Base-by-base conservation (phyloP, 306 rosid genomes). In the Fragaria vesca region DNA sequence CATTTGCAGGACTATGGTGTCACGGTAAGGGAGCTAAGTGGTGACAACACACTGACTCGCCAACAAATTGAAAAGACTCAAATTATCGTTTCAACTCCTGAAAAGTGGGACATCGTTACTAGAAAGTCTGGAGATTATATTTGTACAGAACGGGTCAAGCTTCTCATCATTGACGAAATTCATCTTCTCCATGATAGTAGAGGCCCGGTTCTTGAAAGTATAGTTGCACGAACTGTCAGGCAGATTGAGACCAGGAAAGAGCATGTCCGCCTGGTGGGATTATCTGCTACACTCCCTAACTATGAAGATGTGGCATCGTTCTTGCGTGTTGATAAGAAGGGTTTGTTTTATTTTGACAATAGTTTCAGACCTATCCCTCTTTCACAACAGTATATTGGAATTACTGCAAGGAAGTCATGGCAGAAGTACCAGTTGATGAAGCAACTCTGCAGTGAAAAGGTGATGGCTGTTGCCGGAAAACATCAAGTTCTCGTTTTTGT, bases 361-460 rank as follows among this genome's bases (percentile, higher is more conserved):
- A 92, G 96, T 83, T 94, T 84, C 76, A 90, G 98, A 76, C 98
- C 98, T 32, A 96, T 94, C 66, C 97, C 98, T 11, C 97, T 94
- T 76, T 89, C 94, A 65, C 98, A 94, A 69, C 97, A 94, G 86
- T 94, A 90, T 79, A 80, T 94, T 73, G 98, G 98, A 80, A 89
- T 94, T 74, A 88, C 86, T 36, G 93, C 90, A 18, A 94, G 90
- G 91, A 94, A 94, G 87, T 97, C 98, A 1, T 87, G 92, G 76
- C 98, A 94, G 88, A 89, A 96, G 88, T 94, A 92, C 73, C 98
- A 94, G 82, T 90, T 94, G 91, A 94, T 94, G 98, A 94, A 94
- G 67, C 97, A 94, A 67, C 81, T 94, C 76, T 94, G 98, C 72
- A 91, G 91, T 65, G 93, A 92, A 80, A 94, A 94, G 87, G 97